Evolutionary conservation across 2,329 filamentous ascomycete species (phyloP).

Genomic region (Tolypocladium tropicale): DNA sequence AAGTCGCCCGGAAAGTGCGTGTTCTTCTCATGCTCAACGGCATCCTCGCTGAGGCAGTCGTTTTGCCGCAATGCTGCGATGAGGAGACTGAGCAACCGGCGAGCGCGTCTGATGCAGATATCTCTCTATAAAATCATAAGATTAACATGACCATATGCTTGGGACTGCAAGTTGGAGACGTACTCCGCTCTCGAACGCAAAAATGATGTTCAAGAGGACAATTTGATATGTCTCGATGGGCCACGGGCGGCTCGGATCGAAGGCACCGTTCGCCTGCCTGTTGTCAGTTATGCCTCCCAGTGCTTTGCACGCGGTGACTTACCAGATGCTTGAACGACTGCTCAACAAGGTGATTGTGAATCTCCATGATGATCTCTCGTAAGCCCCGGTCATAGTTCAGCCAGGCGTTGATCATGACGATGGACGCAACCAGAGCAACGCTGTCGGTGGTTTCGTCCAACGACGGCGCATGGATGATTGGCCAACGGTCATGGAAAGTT

Average conservation of each 20-base stretch:
- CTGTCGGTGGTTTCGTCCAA: conserved; percentile 20
- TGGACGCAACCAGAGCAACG: conserved; percentile 14
- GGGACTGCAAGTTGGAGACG: conserved; percentile 3
- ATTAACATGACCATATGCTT: neutral
- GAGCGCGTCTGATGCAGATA: conserved; percentile 17
- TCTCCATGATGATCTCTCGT: conserved; percentile 14
- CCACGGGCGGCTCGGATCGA: conserved; percentile 15
- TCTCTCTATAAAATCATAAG: conserved; percentile 16
- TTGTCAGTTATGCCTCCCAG: neutral
- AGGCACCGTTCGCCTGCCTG: conserved; percentile 1
- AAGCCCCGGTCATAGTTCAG: conserved; percentile 16
- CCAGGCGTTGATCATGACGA: conserved; percentile 30
- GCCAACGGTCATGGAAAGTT: conserved; percentile 29
- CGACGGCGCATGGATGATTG: conserved; percentile 27
- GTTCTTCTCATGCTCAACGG: conserved; percentile 22
- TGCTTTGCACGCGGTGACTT: conserved; percentile 4
- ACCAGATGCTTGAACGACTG: conserved; percentile 18
- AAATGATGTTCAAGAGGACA: conserved; percentile 26
- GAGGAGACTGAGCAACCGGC: conserved; percentile 23
- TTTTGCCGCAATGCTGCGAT: conserved; percentile 22
- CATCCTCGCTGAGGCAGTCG: conserved; percentile 24
- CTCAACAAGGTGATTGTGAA: conserved; percentile 21
- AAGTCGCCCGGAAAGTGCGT: conserved; percentile 26
- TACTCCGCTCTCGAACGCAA: conserved; percentile 26
- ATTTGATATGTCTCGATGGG: conserved; percentile 21